phyloP scores from a whole-genome alignment of 1,284 basidiomycete genomes.

The Takashimella koratensis region DNA sequence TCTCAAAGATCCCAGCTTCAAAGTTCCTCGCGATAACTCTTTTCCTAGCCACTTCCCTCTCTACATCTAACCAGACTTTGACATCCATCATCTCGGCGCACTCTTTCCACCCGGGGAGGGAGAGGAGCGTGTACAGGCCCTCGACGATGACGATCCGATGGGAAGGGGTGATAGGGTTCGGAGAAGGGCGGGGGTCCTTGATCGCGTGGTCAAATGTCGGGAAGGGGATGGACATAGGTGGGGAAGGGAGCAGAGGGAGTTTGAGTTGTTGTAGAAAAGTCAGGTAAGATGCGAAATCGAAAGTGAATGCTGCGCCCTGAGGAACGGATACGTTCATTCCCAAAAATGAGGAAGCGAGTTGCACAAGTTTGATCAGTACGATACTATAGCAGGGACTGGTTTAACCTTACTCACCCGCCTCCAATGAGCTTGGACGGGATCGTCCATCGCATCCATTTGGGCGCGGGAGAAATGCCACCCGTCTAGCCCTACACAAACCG shows the following conservation, averaged over 20 bases:
- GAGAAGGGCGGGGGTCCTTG: constrained; percentile 53
- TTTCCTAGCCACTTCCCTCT: constrained; percentile 58
- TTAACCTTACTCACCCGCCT: constrained; percentile 63
- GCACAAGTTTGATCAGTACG: not conserved
- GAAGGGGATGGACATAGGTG: constrained; percentile 44
- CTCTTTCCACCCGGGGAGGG: constrained; percentile 66
- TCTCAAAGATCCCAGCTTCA: constrained; percentile 30
- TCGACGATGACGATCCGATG: constrained; percentile 78
- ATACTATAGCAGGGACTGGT: constrained; percentile 56
- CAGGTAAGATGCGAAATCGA: constrained; percentile 57
- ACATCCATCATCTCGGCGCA: constrained; percentile 69
- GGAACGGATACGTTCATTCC: not conserved
- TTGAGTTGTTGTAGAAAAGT: constrained; percentile 69
- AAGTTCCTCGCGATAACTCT: constrained; percentile 59
- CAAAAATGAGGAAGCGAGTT: not conserved
- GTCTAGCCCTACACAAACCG: constrained; percentile 52
- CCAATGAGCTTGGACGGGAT: constrained; percentile 68
- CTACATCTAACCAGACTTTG: constrained; percentile 69
- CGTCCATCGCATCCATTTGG: constrained; percentile 45
- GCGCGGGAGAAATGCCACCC: constrained; percentile 53
- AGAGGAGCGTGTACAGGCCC: constrained; percentile 74
- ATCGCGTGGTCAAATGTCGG: constrained; percentile 52
- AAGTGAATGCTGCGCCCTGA: constrained; percentile 51
- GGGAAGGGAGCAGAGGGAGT: constrained; percentile 52
- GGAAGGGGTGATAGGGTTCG: constrained; percentile 56